phyloP scores from a whole-genome alignment of 768 basidiomycete genomes.

The Boletus rubropictus region DNA sequence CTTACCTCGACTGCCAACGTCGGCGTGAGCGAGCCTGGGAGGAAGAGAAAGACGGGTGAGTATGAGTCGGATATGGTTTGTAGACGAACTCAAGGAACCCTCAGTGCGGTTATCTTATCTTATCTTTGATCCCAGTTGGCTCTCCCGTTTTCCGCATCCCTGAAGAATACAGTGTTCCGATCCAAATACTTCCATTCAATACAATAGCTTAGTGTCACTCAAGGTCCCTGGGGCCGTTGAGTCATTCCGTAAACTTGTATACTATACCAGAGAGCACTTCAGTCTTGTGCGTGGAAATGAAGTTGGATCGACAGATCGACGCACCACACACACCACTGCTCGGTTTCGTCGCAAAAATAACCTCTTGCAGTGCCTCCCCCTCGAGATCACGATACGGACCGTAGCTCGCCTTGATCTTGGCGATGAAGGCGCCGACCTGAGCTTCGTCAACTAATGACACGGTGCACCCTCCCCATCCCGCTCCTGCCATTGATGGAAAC shows the following conservation, averaged over 20 bases:
- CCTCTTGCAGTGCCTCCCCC: slow-evolving; percentile 54
- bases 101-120: slow-evolving; percentile 8
- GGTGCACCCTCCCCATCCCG: slow-evolving; percentile 90
- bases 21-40: too few species aligned
- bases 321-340: slow-evolving; percentile 77
- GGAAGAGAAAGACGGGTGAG: too few species aligned
- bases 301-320: slow-evolving; percentile 25
- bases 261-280: slow-evolving; percentile 9
- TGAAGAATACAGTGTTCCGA: neutral
- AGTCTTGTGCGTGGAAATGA: neutral
- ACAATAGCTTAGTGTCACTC: neutral
- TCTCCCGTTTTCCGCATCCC: neutral
- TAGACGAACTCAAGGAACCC: too few species aligned
- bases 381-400: slow-evolving; percentile 56
- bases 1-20: too few species aligned
- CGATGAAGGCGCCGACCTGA: slow-evolving; percentile 58
- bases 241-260: slow-evolving; percentile 28
- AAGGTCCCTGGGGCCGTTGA: neutral
- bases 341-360: slow-evolving; percentile 79
- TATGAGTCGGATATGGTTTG: too few species aligned
- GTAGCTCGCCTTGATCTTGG: slow-evolving; percentile 54
- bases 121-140: neutral
- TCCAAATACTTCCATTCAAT: neutral
- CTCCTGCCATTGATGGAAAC: slow-evolving; percentile 40
- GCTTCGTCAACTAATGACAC: slow-evolving; percentile 72